Evolutionary conservation across 768 basidiomycete species (phyloP), one percentile per base, ranked within the genome.

Genomic region (Mycena belliarum): DNA sequence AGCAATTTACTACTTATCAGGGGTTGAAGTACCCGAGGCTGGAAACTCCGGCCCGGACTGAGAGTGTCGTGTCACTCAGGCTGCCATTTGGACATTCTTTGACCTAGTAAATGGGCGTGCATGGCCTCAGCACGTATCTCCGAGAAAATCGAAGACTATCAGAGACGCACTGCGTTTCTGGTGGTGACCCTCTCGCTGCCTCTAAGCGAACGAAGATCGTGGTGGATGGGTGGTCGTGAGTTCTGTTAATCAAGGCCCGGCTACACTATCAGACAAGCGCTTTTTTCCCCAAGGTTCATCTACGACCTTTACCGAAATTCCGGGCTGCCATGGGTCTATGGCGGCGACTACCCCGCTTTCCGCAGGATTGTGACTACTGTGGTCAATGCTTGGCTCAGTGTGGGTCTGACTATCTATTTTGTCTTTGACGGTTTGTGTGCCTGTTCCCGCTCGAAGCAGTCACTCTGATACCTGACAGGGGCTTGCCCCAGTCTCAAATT

Each of bases 221-320:
- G 10, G 82, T 93, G 48, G 91, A 94, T 73, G 91, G 83, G 43
- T 91, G 87, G 89, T 92, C 91, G 91, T 93, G 70, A 85, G 91
- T 86, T 43, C 7, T 12, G 23, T 8, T 49, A 21, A 23, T 54
- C 33, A 56, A 26, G 23, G 54, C 52, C 57, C 38, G 35, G 56
- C 38, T 33, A 45, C 49, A 46, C 43, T 48, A n/a, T n/a, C n/a
- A n/a, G n/a, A n/a, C n/a, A n/a, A n/a, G 45, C 52, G 6, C 53
- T 38, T 66, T 3, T 20, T 37, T 40, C 61, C n/a, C n/a, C n/a
- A n/a, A 93, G 91, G 35, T 91, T 94, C 72, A 89, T 93, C 59
- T 93, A 86, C 68, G 79, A 82, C 61, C 55, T 93, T 21, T 78
- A 88, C 58, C 72, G 79, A 26, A 76, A 77, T 52, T 85, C 86